Evolutionary conservation across 352 stramenopile species (phyloP).

Genomic region (Phytophthora palmivora): DNA sequence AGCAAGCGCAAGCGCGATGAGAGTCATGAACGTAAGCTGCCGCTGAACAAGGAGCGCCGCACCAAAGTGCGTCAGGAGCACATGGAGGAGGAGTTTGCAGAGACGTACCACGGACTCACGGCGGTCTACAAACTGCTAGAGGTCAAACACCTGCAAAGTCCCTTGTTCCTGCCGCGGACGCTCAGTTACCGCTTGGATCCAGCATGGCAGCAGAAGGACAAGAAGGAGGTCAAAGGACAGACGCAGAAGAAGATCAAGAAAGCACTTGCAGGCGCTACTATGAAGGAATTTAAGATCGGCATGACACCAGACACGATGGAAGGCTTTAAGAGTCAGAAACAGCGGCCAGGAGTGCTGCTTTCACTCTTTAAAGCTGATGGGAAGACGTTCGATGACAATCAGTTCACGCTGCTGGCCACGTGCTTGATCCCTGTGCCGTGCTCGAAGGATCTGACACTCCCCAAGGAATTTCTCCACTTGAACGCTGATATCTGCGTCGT

Average conservation of each 20-base stretch:
- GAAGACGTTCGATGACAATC: conserved; percentile 59
- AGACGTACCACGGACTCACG: conserved; percentile 77
- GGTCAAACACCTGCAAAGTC: conserved; percentile 69
- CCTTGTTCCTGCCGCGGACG: conserved; percentile 79
- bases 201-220: conserved; percentile 30
- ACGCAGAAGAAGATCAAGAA: background rate
- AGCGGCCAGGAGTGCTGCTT: conserved; percentile 59
- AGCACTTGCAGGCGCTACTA: conserved; percentile 34
- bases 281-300: conserved; percentile 71
- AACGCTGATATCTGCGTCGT: conserved; percentile 57
- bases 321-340: conserved; percentile 62
- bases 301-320: conserved; percentile 76
- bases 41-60: conserved; percentile 43
- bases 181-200: conserved; percentile 75
- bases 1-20: conserved; percentile 79
- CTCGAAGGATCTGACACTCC: conserved; percentile 63
- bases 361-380: conserved; percentile 59
- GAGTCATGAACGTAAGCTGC: conserved; percentile 44
- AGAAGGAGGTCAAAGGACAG: conserved; percentile 23
- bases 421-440: conserved; percentile 75
- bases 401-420: conserved; percentile 61
- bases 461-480: conserved; percentile 48
- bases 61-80: conserved; percentile 71
- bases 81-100: conserved; percentile 85
- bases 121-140: conserved; percentile 88